Percentiles rank a stretch among this genome's conserved stretches.
Conservation (phyloP, 148 eudicot genomes). For the Vaccinium myrtillus region DNA sequence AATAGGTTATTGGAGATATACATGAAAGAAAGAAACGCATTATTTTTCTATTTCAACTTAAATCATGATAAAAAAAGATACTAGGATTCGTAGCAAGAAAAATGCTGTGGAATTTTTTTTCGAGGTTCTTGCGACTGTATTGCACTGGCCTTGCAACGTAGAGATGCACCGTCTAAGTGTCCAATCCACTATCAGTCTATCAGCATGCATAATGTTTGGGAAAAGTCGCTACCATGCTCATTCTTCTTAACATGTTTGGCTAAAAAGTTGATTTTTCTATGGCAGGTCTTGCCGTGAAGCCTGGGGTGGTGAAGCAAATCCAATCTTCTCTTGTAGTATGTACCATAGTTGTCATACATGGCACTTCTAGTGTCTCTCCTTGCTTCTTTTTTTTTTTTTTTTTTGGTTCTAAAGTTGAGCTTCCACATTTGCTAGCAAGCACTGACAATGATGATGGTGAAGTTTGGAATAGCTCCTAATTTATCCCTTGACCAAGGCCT, state of each 20-base stretch:
- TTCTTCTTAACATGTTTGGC: background rate
- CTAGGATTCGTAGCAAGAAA: background rate
- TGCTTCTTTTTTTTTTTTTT: background rate
- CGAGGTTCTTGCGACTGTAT: background rate
- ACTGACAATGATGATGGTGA: constrained; percentile 55
- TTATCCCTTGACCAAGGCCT: constrained; percentile 54
- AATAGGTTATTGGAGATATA: background rate
- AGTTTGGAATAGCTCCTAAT: constrained; percentile 59
- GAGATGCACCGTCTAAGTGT: background rate
- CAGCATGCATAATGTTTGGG: background rate
- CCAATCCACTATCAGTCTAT: background rate
- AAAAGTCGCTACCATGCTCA: background rate
- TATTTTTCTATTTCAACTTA: background rate
- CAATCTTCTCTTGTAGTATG: constrained; percentile 64
- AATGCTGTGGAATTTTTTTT: background rate
- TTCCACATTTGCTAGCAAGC: constrained; percentile 46
- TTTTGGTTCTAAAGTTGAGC: constrained; percentile 9
- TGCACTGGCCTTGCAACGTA: background rate
- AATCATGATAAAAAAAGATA: background rate
- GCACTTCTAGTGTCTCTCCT: background rate
- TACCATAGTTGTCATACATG: constrained; percentile 15
- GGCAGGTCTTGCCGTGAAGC: constrained; percentile 90
- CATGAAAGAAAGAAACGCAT: background rate
- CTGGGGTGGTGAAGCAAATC: constrained; percentile 69
- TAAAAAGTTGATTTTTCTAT: constrained; percentile 18